Conservation (phyloP, 495 filamentous ascomycete species). For the Penicillium maclennaniae region DNA sequence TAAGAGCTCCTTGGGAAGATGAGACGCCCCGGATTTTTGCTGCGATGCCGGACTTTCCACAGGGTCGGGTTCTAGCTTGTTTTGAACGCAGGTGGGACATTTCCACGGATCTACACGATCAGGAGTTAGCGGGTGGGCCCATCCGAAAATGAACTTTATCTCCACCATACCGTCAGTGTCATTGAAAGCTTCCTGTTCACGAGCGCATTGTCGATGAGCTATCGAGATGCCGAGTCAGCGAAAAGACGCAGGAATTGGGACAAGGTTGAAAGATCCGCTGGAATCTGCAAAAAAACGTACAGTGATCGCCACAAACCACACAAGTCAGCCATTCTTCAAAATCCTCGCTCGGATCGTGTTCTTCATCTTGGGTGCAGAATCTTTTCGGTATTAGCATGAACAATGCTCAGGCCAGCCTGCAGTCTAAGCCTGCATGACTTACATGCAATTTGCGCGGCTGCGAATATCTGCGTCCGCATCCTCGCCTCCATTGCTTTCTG, state of each 20-base stretch:
- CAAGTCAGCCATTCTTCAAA: constrained; percentile 85
- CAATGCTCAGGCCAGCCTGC: not conserved
- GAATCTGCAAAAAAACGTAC: constrained; percentile 54
- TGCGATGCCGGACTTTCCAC: constrained; percentile 38
- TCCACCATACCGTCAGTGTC: constrained; percentile 60
- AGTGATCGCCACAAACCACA: constrained; percentile 78
- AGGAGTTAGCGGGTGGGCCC: constrained; percentile 19
- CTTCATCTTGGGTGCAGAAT: constrained; percentile 79
- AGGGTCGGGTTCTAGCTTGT: constrained; percentile 55
- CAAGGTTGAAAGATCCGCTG: constrained; percentile 23
- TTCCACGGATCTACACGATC: constrained; percentile 61
- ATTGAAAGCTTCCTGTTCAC: constrained; percentile 67
- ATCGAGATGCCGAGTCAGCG: constrained; percentile 33
- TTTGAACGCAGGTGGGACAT: constrained; percentile 70
- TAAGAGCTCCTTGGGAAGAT: constrained; percentile 69
- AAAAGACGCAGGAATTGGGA: constrained; percentile 26
- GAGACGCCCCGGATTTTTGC: constrained; percentile 44
- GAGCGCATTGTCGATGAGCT: constrained; percentile 92
- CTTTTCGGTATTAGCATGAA: constrained; percentile 37
- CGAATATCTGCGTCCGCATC: constrained; percentile 63
- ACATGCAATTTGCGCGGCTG: constrained; percentile 61
- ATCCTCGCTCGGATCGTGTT: constrained; percentile 80
- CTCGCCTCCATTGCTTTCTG: constrained; percentile 57
- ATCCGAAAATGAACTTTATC: not conserved
- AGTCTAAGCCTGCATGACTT: constrained; percentile 38